phyloP scores from a whole-genome alignment of 768 basidiomycete genomes.

The Suillus plorans region DNA sequence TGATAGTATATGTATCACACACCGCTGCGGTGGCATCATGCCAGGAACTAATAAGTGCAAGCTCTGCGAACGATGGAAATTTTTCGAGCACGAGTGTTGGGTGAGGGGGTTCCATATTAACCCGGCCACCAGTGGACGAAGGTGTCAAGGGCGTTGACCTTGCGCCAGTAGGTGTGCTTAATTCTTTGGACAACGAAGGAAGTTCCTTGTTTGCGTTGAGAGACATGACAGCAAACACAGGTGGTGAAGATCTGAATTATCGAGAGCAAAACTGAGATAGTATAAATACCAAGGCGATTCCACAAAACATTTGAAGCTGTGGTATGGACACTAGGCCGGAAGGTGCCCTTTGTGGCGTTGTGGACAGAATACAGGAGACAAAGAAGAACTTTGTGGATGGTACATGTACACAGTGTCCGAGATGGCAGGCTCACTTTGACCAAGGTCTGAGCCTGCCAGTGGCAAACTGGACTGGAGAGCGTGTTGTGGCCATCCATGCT shows the following conservation, averaged over 20 bases:
- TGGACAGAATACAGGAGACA: not conserved
- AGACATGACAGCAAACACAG: constrained; percentile 9
- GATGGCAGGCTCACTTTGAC: not conserved
- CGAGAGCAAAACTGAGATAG: not conserved
- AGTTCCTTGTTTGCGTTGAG: constrained; percentile 20
- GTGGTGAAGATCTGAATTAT: not conserved
- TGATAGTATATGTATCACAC: constrained; percentile 2
- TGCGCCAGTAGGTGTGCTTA: not conserved
- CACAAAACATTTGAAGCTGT: not conserved
- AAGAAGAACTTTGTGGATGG: not conserved
- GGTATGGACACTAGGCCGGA: not conserved
- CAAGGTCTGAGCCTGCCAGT: not conserved
- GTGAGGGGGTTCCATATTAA: constrained; percentile 9
- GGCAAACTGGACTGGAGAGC: not conserved
- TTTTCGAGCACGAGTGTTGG: constrained; percentile 21
- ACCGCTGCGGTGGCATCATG: constrained; percentile 25
- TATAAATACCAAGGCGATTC: not conserved
- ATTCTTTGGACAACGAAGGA: constrained; percentile 19
- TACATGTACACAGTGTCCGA: not conserved
- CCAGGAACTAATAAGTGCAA: constrained; percentile 22
- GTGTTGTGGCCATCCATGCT: not conserved
- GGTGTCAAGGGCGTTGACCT: not conserved
- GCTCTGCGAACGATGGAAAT: constrained; percentile 18
- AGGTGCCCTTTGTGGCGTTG: not conserved
- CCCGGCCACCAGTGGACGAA: not conserved